Evolutionary conservation across 331 rosid species (phyloP), one percentile per base, ranked within the genome.

Genomic region (Pyrus hybrid): DNA sequence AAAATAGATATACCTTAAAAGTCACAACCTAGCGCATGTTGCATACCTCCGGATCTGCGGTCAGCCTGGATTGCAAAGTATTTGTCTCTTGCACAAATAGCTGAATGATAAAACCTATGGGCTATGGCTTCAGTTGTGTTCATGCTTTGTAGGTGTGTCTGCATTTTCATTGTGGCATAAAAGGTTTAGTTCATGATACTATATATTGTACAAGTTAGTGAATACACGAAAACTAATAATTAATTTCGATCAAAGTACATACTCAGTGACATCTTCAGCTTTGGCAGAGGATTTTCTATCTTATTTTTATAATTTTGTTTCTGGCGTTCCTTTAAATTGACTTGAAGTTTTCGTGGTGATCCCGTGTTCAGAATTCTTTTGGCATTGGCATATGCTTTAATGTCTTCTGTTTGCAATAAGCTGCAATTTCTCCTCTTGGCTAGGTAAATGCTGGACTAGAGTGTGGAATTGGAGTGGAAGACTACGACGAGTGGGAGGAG

Each of bases 381-480:
- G 7, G 66, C 7, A 13, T 25, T 65, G 53, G 25, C 30, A 30
- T 64, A 17, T 58, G 63, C 58, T 53, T 56, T 45, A 68, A 70
- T 68, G 56, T 49, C 32, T 62, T 68, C 51, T 45, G 7, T n/a
- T 54, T 18, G 54, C 53, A 56, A 29, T 70, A 61, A 72, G 25
- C 56, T 74, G 62, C 61, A 72, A 47, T 51, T 71, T 79, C 71
- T 80, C 70, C 75, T 80, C 33, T 60, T 80, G 75, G 33, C 57
- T 85, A 95, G 99, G 97, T 95, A 77, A 92, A 74, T 79, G 85
- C 93, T 53, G 99, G 99, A 77, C 93, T 92, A 23, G 99, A 95
- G 85, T 95, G 99, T 72, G 99, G 99, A 66, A 80, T 95, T 47
- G 93, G 88, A 9, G 72, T 83, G 85, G 97, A 92, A 81, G 99